These are phyloP conservation scores for Epichloe sibirici DNA, from an alignment of 2,329 filamentous ascomycete genomes.

Conservation along the genomic window DNA sequence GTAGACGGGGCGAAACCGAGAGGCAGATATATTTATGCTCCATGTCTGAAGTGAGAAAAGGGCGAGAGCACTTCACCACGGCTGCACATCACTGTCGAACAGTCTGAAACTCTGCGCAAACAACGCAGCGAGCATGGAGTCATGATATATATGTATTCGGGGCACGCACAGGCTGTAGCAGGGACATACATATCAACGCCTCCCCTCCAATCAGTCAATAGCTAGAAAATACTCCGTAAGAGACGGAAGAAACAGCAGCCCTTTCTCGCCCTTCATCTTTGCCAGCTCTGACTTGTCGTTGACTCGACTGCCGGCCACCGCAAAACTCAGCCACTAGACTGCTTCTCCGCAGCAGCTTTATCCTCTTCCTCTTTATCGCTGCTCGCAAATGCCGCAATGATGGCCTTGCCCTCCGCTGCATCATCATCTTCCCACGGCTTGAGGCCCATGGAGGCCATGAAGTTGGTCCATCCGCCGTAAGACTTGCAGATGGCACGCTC, in stretches of 20 bases:
- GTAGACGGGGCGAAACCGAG: slow-evolving; percentile 18
- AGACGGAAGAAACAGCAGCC: too few relatives aligned
- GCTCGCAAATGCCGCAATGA: background rate
- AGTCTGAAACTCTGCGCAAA: too few relatives aligned
- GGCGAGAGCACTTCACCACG: too few relatives aligned
- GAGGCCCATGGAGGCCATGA: background rate
- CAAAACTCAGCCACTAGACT: background rate
- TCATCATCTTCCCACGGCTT: background rate
- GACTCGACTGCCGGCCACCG: background rate
- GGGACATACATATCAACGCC: too few relatives aligned
- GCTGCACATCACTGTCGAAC: too few relatives aligned
- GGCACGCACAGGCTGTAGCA: too few relatives aligned
- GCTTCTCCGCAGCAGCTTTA: background rate
- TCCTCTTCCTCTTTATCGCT: background rate
- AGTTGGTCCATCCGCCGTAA: slow-evolving; percentile 5
- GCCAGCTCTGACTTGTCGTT: background rate
- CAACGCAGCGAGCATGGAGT: too few relatives aligned
- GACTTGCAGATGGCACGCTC: slow-evolving; percentile 1
- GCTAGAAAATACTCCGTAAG: too few relatives aligned
- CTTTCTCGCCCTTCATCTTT: background rate
- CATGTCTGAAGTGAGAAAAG: background rate
- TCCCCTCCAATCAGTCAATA: too few relatives aligned
- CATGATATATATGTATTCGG: too few relatives aligned
- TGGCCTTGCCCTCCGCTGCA: slow-evolving; percentile 1
- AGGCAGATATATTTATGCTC: too few relatives aligned